Base-by-base conservation (phyloP, 495 filamentous ascomycete genomes). In the Tuber borchii region DNA sequence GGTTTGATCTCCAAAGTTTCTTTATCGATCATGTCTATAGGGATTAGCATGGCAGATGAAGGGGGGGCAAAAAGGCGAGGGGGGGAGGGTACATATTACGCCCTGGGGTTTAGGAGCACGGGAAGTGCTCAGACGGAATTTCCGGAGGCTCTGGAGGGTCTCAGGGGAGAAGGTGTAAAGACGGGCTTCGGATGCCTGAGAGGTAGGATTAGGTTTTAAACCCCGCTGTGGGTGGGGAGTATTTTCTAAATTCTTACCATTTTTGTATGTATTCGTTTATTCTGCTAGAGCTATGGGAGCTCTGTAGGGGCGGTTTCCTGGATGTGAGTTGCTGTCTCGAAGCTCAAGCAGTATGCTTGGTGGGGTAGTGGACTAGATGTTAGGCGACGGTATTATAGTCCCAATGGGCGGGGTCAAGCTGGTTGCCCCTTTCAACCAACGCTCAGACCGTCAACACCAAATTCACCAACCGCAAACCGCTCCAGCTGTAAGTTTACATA, bases 81-180 rank as follows among this genome's bases (percentile, higher is more conserved):
- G 69, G 82, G 81, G 20, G 56, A 81, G 87, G 90, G 85, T 93
- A 97, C 95, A 97, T 76, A 99, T 94, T 79, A 95, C 88, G 74
- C 94, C 95, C 86, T 97, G 94, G 1, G 94, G 90, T 61, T 91
- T 89, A 80, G 90, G 93, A n/a, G 93, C 89, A 77, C 95, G 87
- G 39, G 94, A 97, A 10, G 95, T 97, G 17, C 90, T 88, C 16
- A 99, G 87, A 51, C 95, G 92, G 86, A 99, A 98, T 84, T 97
- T 97, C 82, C 92, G 90, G 74, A 99, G 88, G 83, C 92, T 89
- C 79, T 92, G 90, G 84, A 90, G 93, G 40, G 93, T 97, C 84
- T 94, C 92, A 69, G 90, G 87, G 45, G 93, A 94, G 89, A 98
- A 97, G 40, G 94, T 91, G 85, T 98, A 99, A 79, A 99, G 88